phyloP scores from a whole-genome alignment of 1,284 basidiomycete species.

The Pseudozyma flocculosa region DNA sequence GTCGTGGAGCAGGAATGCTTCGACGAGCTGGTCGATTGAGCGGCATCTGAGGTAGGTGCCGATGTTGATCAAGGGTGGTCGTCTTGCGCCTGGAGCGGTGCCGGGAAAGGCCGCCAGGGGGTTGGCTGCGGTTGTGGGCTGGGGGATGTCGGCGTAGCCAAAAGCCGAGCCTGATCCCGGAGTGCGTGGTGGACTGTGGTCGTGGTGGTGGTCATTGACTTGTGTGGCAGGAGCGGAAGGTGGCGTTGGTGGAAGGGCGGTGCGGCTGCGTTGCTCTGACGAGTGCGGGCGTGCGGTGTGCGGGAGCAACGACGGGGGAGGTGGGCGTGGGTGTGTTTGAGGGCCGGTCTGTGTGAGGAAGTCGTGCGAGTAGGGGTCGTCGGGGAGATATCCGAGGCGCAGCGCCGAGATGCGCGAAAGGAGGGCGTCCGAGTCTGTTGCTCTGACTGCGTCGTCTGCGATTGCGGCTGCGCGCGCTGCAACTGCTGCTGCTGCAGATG shows the following conservation, averaged over 20 bases:
- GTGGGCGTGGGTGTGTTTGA: not conserved
- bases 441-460: conserved; percentile 67
- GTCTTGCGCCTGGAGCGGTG: conserved; percentile 57
- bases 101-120: too few species aligned
- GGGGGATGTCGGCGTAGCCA: not conserved
- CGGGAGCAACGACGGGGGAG: too few species aligned
- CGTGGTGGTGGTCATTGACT: too few species aligned
- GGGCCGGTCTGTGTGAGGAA: conserved; percentile 1
- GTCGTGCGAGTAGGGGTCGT: conserved; percentile 31
- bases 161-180: too few species aligned
- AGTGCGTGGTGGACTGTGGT: too few species aligned
- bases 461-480: too few species aligned
- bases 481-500: too few species aligned
- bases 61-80: conserved; percentile 84
- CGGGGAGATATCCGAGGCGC: conserved; percentile 17
- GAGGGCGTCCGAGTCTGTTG: conserved; percentile 74
- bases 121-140: not conserved
- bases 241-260: too few species aligned
- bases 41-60: conserved; percentile 85
- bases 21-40: conserved; percentile 76
- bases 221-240: too few species aligned
- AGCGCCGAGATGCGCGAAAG: conserved; percentile 69
- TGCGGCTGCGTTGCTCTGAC: too few species aligned
- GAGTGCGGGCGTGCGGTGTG: too few species aligned
- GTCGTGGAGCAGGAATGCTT: conserved; percentile 66